phyloP scores from a whole-genome alignment of 2,329 filamentous ascomycete genomes.

The Xylogone sp. region DNA sequence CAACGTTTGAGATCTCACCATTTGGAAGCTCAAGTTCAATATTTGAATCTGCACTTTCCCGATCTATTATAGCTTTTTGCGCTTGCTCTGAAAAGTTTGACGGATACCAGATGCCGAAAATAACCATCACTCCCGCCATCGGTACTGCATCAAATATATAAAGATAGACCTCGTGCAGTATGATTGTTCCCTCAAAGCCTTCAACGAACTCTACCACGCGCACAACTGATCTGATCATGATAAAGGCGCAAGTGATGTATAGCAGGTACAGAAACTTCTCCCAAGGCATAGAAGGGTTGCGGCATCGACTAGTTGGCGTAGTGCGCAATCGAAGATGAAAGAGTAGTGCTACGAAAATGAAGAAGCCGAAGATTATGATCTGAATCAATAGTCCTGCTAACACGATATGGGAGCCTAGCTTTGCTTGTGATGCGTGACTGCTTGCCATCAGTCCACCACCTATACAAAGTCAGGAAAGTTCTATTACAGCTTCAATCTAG shows the following conservation, averaged over 20 bases:
- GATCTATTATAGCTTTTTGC: neutral
- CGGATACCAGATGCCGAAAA: slow-evolving; percentile 31
- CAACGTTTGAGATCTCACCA: neutral
- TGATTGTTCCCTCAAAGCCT: slow-evolving; percentile 35
- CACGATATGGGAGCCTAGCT: slow-evolving; percentile 35
- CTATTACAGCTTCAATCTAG: neutral
- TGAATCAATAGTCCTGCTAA: slow-evolving; percentile 44
- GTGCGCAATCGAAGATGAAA: slow-evolving; percentile 2
- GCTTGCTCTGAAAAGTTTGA: slow-evolving; percentile 1
- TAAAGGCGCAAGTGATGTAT: slow-evolving; percentile 36
- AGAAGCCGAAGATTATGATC: slow-evolving; percentile 43
- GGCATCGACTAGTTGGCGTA: neutral
- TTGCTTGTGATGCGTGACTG: slow-evolving; percentile 16
- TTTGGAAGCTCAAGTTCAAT: neutral
- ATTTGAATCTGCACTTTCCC: neutral
- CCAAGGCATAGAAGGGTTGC: slow-evolving; percentile 11
- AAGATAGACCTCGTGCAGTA: slow-evolving; percentile 35
- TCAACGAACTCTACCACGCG: slow-evolving; percentile 40
- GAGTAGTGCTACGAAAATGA: slow-evolving; percentile 28
- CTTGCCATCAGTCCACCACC: slow-evolving; percentile 13
- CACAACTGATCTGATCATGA: slow-evolving; percentile 40
- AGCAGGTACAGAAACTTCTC: slow-evolving; percentile 33
- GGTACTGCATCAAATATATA: slow-evolving; percentile 37
- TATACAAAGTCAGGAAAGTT: neutral
- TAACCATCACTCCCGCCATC: slow-evolving; percentile 32